phyloP scores from a whole-genome alignment of 2,329 filamentous ascomycete genomes.

The Scytalidium lignicola region DNA sequence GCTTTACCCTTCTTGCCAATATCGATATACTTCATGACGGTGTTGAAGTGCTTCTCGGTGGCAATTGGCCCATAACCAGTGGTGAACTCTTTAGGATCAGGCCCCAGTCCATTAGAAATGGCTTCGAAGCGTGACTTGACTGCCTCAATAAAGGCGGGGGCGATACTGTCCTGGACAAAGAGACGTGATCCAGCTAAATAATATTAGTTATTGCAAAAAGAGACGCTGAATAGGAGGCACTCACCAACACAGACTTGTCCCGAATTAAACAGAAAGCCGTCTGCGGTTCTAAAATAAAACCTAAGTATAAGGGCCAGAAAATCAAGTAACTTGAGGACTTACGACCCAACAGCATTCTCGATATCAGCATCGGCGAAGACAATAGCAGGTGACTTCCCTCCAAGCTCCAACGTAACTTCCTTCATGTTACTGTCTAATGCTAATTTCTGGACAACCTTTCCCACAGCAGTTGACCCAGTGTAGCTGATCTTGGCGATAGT shows the following conservation, averaged over 20 bases:
- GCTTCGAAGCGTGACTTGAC: slow-evolving; percentile 8
- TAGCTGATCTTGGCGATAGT: slow-evolving; percentile 34
- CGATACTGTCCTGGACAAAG: slow-evolving; percentile 57
- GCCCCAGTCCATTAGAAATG: slow-evolving; percentile 1
- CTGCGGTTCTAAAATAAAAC: slow-evolving; percentile 32
- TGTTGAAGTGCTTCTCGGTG: slow-evolving; percentile 54
- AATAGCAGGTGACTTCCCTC: slow-evolving; percentile 37
- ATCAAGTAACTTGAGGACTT: not conserved
- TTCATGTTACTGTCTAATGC: slow-evolving; percentile 35
- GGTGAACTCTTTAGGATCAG: slow-evolving; percentile 21
- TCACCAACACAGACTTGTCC: slow-evolving; percentile 63
- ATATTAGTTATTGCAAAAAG: not conserved
- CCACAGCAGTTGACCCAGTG: slow-evolving; percentile 32
- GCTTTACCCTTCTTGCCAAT: slow-evolving; percentile 56
- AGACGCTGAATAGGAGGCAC: not conserved
- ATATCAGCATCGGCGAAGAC: slow-evolving; percentile 38
- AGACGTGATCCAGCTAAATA: slow-evolving; percentile 58
- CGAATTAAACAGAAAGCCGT: slow-evolving; percentile 59
- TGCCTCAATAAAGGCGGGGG: slow-evolving; percentile 51
- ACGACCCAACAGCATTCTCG: slow-evolving; percentile 37
- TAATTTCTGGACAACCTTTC: slow-evolving; percentile 33
- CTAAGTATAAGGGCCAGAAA: not conserved
- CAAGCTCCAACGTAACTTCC: slow-evolving; percentile 35
- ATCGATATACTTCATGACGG: slow-evolving; percentile 60
- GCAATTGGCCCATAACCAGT: slow-evolving; percentile 56